Evolutionary conservation across 1,284 basidiomycete species (phyloP).

Genomic region (Malassezia brasiliensis): DNA sequence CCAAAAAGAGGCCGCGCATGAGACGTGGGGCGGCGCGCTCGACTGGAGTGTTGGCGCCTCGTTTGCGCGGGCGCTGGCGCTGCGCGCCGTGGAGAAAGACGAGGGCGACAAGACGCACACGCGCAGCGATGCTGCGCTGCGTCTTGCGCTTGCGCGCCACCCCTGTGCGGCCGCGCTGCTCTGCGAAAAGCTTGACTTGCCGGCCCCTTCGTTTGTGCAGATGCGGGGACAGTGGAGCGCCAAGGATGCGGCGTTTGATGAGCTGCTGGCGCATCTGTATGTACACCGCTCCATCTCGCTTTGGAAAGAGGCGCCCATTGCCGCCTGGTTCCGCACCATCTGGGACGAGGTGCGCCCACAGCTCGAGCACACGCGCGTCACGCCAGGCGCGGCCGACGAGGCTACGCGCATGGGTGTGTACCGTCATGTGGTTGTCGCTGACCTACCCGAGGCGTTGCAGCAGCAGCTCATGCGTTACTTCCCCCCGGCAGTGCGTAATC

Average conservation of each 20-base stretch:
- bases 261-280: constrained; percentile 40
- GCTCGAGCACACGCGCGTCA: background rate
- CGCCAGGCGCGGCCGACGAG: constrained; percentile 16
- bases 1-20: constrained; percentile 22
- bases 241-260: constrained; percentile 18
- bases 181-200: constrained; percentile 29
- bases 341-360: constrained; percentile 14
- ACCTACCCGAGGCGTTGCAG: constrained; percentile 36
- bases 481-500: constrained; percentile 28
- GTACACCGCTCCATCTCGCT: constrained; percentile 33
- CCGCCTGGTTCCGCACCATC: constrained; percentile 26
- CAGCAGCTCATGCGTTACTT: constrained; percentile 36
- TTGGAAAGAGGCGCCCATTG: constrained; percentile 35
- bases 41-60: constrained; percentile 40
- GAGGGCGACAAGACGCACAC: constrained; percentile 22
- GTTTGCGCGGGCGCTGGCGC: constrained; percentile 34
- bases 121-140: constrained; percentile 25
- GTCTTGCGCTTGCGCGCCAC: constrained; percentile 34
- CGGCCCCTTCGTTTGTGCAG: constrained; percentile 15
- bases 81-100: constrained; percentile 32
- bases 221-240: constrained; percentile 12
- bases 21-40: constrained; percentile 26
- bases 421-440: constrained; percentile 42
- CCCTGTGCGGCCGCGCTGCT: constrained; percentile 31
- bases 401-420: constrained; percentile 31